Conservation (phyloP, 75 land plant species). For the Cunninghamia lanceolata region DNA sequence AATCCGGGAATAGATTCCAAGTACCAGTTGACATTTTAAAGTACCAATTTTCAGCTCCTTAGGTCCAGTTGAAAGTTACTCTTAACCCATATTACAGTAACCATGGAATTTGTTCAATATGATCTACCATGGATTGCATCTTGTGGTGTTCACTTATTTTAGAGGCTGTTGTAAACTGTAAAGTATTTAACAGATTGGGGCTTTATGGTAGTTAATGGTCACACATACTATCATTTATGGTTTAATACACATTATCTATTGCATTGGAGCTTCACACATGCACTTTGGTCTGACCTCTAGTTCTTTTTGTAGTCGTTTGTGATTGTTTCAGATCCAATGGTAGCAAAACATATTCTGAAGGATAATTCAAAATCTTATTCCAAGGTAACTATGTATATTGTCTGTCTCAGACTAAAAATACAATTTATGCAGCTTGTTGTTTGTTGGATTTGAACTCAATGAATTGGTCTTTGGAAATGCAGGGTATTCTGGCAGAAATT, state of each 20-base stretch:
- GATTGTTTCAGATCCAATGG: constrained; percentile 89
- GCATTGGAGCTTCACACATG: not conserved
- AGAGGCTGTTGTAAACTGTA: not conserved
- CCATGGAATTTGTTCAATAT: not conserved
- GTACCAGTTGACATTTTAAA: not conserved
- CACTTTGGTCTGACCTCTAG: not conserved
- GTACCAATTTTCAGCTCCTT: not conserved
- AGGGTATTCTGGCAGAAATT: constrained; percentile 97
- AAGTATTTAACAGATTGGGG: not conserved
- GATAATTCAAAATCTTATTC: constrained; percentile 84
- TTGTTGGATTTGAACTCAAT: not conserved
- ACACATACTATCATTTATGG: not conserved
- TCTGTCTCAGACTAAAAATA: not conserved
- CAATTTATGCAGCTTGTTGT: not conserved
- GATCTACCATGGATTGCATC: not conserved
- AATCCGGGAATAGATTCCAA: not conserved
- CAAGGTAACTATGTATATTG: not conserved
- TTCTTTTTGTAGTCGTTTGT: constrained; percentile 54
- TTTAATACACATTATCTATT: not conserved
- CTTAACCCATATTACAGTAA: not conserved
- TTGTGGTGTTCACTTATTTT: not conserved
- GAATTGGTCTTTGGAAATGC: constrained; percentile 1
- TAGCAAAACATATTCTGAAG: constrained; percentile 81
- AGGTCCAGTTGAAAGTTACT: not conserved
- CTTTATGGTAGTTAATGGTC: not conserved